Base-by-base conservation (phyloP, 2,329 filamentous ascomycete species). In the Ophidiomyces ophidiicola region DNA sequence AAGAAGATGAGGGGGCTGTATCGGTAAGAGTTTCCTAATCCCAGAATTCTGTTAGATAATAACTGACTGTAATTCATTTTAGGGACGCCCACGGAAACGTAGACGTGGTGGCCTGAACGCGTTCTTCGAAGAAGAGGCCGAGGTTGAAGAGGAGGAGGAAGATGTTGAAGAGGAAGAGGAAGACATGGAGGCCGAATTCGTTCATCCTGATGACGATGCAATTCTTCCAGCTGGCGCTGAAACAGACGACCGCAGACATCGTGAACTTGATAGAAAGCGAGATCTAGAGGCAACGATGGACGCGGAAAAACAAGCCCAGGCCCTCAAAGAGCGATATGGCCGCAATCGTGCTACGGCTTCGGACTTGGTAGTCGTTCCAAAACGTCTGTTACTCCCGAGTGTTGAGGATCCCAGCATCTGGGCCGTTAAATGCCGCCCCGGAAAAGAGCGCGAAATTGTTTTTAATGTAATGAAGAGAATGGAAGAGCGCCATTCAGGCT, bases 111-210 rank as follows among this genome's bases (percentile, higher is more conserved):
- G 74, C 48, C 76, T 84, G 47, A 83, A 84, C 51, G 79, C 81
- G 54, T 94, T 94, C 75, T 78, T 98, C 64, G 90, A 98, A 76
- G 84, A 88, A 54, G 90, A 98, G 70, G 90, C 90, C 59, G 90
- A 94, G 64, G 90, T 98, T 50, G 90, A 96, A 55, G 90, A 82
- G 43, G 78, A 93, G 47, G 86, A 93, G 52, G 86, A 94, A 51
- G 82, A 85, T 49, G 80, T 74, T 49, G 82, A 83, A 45, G 85
- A 93, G 48, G 85, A 92, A 36, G 88, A 94, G 50, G 85, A 92
- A 50, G 86, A 93, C 39, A 77, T 83, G 43, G 79, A 86, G 50
- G 85, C 71, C 42, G 85, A 85, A 42, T 85, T 90, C 57, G 86
- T 86, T 56, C 86, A 96, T 57, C 84, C 84, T 5, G 87, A 94